phyloP scores from a whole-genome alignment of 345 rosid species.

The Pseudoturritis turrita region DNA sequence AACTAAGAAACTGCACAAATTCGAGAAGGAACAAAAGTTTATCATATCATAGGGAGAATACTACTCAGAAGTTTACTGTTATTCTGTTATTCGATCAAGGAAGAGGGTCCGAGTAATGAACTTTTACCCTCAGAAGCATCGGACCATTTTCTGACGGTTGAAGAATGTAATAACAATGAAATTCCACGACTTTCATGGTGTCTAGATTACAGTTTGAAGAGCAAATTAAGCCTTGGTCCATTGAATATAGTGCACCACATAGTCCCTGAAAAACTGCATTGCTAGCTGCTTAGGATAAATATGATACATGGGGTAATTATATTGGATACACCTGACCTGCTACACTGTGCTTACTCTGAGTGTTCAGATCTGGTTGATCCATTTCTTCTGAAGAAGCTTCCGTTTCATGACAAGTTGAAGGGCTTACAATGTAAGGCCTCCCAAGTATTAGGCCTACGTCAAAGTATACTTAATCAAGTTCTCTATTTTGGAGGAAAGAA shows the following conservation, averaged over 20 bases:
- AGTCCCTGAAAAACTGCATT: constrained; percentile 77
- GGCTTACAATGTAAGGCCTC: constrained; percentile 60
- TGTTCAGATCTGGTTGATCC: constrained; percentile 62
- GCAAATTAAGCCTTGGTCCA: constrained; percentile 82
- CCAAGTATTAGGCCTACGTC: constrained; percentile 60
- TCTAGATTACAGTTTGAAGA: constrained; percentile 63
- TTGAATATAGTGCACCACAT: constrained; percentile 55
- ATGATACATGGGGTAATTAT: too few relatives aligned
- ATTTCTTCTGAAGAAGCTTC: constrained; percentile 52
- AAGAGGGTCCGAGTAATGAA: constrained; percentile 1
- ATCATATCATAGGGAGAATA: neutral
- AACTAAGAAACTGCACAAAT: constrained; percentile 16
- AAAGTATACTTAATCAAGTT: constrained; percentile 7
- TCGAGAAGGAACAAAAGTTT: neutral
- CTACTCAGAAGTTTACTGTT: neutral
- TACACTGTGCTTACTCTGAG: constrained; percentile 55
- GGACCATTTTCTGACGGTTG: constrained; percentile 85
- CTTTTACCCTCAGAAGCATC: constrained; percentile 82
- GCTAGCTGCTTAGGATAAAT: constrained; percentile 17
- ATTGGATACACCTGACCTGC: too few relatives aligned
- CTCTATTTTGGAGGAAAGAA: neutral
- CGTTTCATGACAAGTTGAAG: constrained; percentile 59
- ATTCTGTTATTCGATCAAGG: neutral
- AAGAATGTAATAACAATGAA: constrained; percentile 75
- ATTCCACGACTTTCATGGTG: constrained; percentile 47